Conservation (phyloP, 148 eudicot species). For the Rhododendron ferrugineum region DNA sequence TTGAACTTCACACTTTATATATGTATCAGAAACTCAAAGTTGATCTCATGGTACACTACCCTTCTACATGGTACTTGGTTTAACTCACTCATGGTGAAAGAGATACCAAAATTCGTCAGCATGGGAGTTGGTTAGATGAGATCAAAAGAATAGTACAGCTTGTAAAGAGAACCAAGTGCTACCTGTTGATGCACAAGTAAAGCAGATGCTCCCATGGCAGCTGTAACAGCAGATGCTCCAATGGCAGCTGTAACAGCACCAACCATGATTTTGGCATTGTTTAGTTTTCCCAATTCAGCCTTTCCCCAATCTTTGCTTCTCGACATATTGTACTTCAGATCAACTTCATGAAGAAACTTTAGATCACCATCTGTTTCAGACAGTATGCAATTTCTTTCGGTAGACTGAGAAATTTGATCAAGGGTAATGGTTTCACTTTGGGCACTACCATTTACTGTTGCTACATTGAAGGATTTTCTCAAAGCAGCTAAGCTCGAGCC, state of each 20-base stretch:
- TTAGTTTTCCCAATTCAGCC: conserved; percentile 19
- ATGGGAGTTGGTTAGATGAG: not conserved
- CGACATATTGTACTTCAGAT: conserved; percentile 13
- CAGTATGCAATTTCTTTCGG: conserved; percentile 17
- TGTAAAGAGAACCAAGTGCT: conserved; percentile 8
- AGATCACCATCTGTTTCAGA: conserved; percentile 22
- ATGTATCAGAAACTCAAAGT: not conserved
- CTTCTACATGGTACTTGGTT: not conserved
- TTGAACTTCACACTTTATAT: not conserved
- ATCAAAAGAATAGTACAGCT: not conserved
- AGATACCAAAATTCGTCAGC: not conserved
- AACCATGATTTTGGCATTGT: conserved; percentile 44
- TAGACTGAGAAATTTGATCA: conserved; percentile 21
- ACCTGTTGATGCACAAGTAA: conserved; percentile 65
- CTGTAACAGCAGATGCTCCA: conserved; percentile 63
- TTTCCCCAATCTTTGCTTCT: conserved; percentile 15
- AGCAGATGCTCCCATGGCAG: too few relatives aligned
- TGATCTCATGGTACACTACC: not conserved
- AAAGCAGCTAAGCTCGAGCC: conserved; percentile 88
- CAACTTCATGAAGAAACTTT: conserved; percentile 18
- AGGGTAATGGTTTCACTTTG: conserved; percentile 20
- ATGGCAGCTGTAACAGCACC: conserved; percentile 95
- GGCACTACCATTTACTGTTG: conserved; percentile 16
- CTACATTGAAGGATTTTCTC: conserved; percentile 39
- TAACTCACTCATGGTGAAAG: not conserved